These are phyloP conservation scores for Elsinoe batatas DNA, from an alignment of 2,329 filamentous ascomycete genomes.

Conservation along the genomic window DNA sequence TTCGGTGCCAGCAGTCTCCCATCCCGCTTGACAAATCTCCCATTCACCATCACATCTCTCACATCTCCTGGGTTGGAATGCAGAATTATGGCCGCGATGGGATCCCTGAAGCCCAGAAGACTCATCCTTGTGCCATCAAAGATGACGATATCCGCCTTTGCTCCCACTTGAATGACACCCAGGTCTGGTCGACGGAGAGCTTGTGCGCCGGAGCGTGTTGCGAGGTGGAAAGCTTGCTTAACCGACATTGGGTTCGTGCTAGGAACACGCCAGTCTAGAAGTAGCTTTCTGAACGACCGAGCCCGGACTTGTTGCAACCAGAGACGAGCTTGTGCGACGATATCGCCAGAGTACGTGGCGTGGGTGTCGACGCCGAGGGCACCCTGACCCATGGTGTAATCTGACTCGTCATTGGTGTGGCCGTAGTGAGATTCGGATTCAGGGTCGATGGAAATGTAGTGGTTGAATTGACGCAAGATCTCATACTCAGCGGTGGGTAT, in stretches of 20 bases:
- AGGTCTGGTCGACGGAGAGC: constrained; percentile 44
- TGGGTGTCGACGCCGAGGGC: constrained; percentile 47
- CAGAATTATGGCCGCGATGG: constrained; percentile 47
- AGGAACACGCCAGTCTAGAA: constrained; percentile 36
- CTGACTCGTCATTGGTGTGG: constrained; percentile 38
- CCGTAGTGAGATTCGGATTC: constrained; percentile 52
- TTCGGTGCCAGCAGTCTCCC: not conserved
- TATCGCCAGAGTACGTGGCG: constrained; percentile 42
- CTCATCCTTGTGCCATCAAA: constrained; percentile 42
- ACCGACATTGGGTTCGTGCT: constrained; percentile 43
- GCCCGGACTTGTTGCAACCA: constrained; percentile 8
- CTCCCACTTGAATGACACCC: constrained; percentile 35
- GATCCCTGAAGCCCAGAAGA: constrained; percentile 46
- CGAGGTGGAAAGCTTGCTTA: constrained; percentile 46
- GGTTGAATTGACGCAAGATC: constrained; percentile 40
- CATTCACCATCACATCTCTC: constrained; percentile 42
- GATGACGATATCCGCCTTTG: constrained; percentile 46
- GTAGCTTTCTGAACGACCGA: constrained; percentile 3
- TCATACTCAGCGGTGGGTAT: not conserved
- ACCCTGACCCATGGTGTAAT: constrained; percentile 41
- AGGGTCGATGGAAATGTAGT: constrained; percentile 48
- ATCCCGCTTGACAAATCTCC: constrained; percentile 36
- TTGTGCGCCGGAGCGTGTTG: constrained; percentile 43
- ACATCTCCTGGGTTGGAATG: constrained; percentile 47
- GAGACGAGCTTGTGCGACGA: constrained; percentile 9